Base-by-base conservation (phyloP, 106 monocot species). In the Acorus gramineus region DNA sequence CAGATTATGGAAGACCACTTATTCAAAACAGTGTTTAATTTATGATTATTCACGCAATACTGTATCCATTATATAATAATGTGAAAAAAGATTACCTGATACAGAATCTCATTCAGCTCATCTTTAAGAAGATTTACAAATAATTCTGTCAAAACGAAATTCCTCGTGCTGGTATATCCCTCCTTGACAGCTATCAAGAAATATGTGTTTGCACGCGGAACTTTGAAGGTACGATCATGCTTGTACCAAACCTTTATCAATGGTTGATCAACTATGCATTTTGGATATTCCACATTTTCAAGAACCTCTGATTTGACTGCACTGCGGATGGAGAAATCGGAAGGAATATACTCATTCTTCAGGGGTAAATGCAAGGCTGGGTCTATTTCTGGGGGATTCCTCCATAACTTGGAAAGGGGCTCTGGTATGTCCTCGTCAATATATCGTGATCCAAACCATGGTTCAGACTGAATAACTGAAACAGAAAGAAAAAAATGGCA, bases 401-500 rank as follows among this genome's bases (percentile, higher is more conserved):
- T 65, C 96, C 96, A 96, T 14, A 73, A 63, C 54, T 96, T 71
- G 47, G 91, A 62, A 60, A 83, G 67, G 59, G 80, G 76, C 51
- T 76, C 43, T 7, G 80, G 59, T 57, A 96, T 74, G 48, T 91
- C 87, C 74, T 96, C 96, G 62, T 87, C 91, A 60, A 85, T 79
- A 61, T 91, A 96, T 11, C 53, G 73, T 48, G 91, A 78, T n/a
- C 87, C 87, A 87, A 96, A 96, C 96, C 96, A 96, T 66, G 96
- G 96, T 53, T 96, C 96, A 63, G 48, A 55, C 47, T 73, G 75
- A 76, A 83, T 64, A 49, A 50, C 96, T 91, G 87, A 76, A 77
- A 75, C 51, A 64, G 0, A 70, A 42, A 13, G 56, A 63, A 5
- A 48, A 47, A 12, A 14, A 57, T 28, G 28, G 28, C 28, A 28